phyloP scores from a whole-genome alignment of 129 eudicot genomes.

The Escallonia herrerae region DNA sequence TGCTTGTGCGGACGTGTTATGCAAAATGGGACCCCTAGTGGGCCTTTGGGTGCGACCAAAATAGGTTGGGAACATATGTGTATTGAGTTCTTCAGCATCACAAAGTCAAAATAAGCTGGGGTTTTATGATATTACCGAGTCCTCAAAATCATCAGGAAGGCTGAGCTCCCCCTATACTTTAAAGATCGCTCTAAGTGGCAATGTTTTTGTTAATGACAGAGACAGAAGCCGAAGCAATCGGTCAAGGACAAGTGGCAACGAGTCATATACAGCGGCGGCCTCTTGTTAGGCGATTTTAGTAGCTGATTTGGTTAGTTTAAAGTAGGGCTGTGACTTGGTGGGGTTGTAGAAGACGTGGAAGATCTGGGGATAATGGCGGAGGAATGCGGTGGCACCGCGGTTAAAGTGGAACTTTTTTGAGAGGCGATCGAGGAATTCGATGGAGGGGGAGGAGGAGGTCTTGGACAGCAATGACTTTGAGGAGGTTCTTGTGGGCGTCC shows the following conservation, averaged over 20 bases:
- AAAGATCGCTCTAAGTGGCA: conserved; percentile 76
- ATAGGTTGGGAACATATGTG: conserved; percentile 63
- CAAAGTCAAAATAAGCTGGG: conserved; percentile 43
- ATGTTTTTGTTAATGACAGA: conserved; percentile 52
- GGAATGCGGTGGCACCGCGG: conserved; percentile 73
- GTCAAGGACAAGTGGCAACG: conserved; percentile 38
- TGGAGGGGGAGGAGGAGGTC: conserved; percentile 81
- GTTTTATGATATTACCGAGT: conserved; percentile 45
- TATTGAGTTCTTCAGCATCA: conserved; percentile 69
- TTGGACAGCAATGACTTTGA: conserved; percentile 66
- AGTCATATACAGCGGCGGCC: conserved; percentile 40
- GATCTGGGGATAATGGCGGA: conserved; percentile 71
- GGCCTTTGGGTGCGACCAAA: conserved; percentile 26
- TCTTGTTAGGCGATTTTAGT: conserved; percentile 38
- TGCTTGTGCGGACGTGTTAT: no score
- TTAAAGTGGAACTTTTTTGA: conserved; percentile 85
- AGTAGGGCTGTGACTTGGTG: conserved; percentile 37
- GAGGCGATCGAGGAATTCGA: conserved; percentile 77
- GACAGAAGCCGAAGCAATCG: conserved; percentile 73
- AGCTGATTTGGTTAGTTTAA: conserved; percentile 46
- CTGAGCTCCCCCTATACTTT: conserved; percentile 92
- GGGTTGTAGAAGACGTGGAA: conserved; percentile 59
- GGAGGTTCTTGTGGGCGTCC: conserved; percentile 77
- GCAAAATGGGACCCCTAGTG: no score
- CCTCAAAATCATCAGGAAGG: conserved; percentile 91